These are phyloP conservation scores for Cardamine resedifolia DNA, from an alignment of 345 rosid species.

Conservation along the genomic window DNA sequence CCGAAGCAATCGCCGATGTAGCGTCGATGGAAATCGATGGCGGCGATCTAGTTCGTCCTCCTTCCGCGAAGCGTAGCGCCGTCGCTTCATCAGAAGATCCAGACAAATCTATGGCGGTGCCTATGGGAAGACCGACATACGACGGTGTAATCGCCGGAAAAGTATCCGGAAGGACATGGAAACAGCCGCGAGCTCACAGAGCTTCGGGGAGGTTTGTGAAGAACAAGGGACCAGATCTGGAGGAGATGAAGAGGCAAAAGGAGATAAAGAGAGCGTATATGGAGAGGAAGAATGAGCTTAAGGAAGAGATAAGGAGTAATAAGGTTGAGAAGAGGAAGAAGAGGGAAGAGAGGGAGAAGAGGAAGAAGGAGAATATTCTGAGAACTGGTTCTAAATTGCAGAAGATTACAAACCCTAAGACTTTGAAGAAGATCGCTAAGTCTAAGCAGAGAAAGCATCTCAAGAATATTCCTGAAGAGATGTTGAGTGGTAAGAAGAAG, in stretches of 20 bases:
- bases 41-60: constrained; percentile 38
- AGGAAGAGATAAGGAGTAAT: constrained; percentile 78
- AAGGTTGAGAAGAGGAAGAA: constrained; percentile 82
- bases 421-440: constrained; percentile 75
- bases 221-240: constrained; percentile 48
- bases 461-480: constrained; percentile 68
- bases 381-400: constrained; percentile 81
- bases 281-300: constrained; percentile 72
- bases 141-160: constrained; percentile 94
- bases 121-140: constrained; percentile 62
- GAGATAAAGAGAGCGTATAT: constrained; percentile 75
- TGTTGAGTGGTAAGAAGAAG: constrained; percentile 34
- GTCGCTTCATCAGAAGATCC: constrained; percentile 67
- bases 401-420: constrained; percentile 77
- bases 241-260: constrained; percentile 70
- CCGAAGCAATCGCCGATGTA: constrained; percentile 24
- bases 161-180: constrained; percentile 88
- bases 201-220: constrained; percentile 72
- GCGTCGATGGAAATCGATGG: constrained; percentile 62
- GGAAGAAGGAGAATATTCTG: constrained; percentile 78
- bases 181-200: constrained; percentile 62
- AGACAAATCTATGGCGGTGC: constrained; percentile 51
- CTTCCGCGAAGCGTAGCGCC: constrained; percentile 74
- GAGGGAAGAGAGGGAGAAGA: constrained; percentile 86
- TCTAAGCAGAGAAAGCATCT: constrained; percentile 78